Evolutionary conservation across 495 filamentous ascomycete species (phyloP).

Genomic region (Clavariopsis aquatica): DNA sequence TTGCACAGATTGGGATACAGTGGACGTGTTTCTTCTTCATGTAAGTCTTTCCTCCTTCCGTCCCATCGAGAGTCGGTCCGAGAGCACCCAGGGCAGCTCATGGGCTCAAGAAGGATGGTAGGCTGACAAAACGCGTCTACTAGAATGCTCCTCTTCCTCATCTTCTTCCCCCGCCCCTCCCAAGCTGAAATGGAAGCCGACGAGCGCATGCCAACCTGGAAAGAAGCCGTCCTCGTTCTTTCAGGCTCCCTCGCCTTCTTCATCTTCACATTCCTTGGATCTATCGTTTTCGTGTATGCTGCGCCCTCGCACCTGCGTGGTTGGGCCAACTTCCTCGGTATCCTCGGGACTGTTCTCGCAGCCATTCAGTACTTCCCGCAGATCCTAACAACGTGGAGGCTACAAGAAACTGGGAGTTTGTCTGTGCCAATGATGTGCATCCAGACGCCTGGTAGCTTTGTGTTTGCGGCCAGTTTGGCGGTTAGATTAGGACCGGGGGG

Average conservation of each 20-base stretch:
- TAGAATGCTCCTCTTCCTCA: constrained; percentile 50
- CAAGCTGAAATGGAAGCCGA: constrained; percentile 37
- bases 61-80: background rate
- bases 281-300: constrained; percentile 58
- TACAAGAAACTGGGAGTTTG: constrained; percentile 82
- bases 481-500: constrained; percentile 75
- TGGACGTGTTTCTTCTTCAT: constrained; percentile 91
- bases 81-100: background rate
- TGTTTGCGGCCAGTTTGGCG: constrained; percentile 85
- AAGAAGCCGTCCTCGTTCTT: constrained; percentile 72
- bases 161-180: constrained; percentile 48
- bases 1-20: constrained; percentile 85
- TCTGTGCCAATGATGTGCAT: constrained; percentile 99
- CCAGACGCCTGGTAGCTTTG: constrained; percentile 86
- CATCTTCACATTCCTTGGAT: constrained; percentile 64
- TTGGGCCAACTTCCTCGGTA: constrained; percentile 83
- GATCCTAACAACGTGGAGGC: constrained; percentile 82
- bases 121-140: background rate
- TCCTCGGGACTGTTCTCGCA: constrained; percentile 75
- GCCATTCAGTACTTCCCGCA: constrained; percentile 92
- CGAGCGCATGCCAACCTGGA: constrained; percentile 60
- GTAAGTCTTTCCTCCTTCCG: constrained; percentile 52
- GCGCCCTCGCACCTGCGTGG: constrained; percentile 59
- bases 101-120: no score
- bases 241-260: constrained; percentile 70